phyloP scores from a whole-genome alignment of 352 stramenopile genomes.

The Aphanomyces invadans region DNA sequence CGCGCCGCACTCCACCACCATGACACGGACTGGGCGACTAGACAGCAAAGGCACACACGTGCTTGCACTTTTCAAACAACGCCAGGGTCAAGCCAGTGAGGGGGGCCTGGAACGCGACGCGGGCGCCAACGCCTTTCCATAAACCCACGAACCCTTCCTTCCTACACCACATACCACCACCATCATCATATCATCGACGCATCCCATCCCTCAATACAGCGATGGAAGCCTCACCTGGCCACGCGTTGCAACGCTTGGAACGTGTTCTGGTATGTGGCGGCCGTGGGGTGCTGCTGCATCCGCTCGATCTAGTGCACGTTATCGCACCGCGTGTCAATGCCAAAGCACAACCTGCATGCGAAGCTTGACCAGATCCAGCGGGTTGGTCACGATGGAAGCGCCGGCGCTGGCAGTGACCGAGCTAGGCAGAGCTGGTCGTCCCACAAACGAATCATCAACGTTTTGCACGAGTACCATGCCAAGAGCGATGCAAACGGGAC shows the following conservation, averaged over 20 bases:
- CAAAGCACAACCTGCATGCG: slow-evolving; percentile 85
- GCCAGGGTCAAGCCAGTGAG: slow-evolving; percentile 97
- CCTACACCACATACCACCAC: slow-evolving; percentile 42
- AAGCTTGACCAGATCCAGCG: slow-evolving; percentile 95
- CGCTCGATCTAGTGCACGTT: slow-evolving; percentile 35
- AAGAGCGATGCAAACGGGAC: slow-evolving; percentile 58
- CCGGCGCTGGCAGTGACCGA: slow-evolving; percentile 80
- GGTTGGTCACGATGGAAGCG: slow-evolving; percentile 95
- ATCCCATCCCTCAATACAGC: neutral
- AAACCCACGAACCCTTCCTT: slow-evolving; percentile 84
- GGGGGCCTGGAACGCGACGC: slow-evolving; percentile 92
- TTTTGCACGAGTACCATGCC: too few relatives aligned
- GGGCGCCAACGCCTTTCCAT: slow-evolving; percentile 91
- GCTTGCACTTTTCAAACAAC: slow-evolving; percentile 87
- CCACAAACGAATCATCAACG: neutral
- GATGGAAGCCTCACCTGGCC: neutral
- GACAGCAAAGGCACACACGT: slow-evolving; percentile 15
- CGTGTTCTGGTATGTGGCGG: slow-evolving; percentile 20
- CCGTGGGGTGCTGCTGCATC: slow-evolving; percentile 34
- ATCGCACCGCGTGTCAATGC: neutral
- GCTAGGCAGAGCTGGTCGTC: neutral
- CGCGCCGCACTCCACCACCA: too few relatives aligned
- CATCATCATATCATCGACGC: too few relatives aligned
- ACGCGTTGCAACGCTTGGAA: slow-evolving; percentile 56
- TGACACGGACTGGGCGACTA: too few relatives aligned